Base-by-base conservation (phyloP, 164 flowering plant genomes). In the Magnolia kwangsiensis region DNA sequence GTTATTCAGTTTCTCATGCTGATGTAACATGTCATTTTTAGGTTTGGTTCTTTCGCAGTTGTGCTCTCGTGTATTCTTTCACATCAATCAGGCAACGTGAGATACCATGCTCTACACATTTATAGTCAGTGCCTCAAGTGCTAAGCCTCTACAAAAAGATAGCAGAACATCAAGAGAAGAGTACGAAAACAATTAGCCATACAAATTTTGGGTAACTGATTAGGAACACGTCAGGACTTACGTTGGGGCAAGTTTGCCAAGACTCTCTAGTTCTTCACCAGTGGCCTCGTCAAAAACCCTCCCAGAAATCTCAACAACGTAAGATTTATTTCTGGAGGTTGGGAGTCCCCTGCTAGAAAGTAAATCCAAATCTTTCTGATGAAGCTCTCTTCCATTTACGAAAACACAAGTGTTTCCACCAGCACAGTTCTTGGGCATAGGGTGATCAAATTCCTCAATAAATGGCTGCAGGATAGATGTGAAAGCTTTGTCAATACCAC, bases 191-290 rank as follows among this genome's bases (percentile, higher is more conserved):
- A 37, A 37, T 20, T 24, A 65, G 20, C 20, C 7, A 7, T 23
- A 8, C 1, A 8, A 21, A 65, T 16, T n/a, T 5, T 65, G 27
- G 5, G 9, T 24, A 24, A 29, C 65, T 20, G 7, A 61, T 63
- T 63, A n/a, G 4, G 65, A n/a, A 21, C 20, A 19, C 13, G 14
- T 65, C 21, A 23, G 8, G 71, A 74, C 95, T 90, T 89, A 96
- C 99, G 99, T 92, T 20, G 98, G 99, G 14, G 99, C 99, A 76
- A 96, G 94, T 85, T 86, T 94, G 73, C 99, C 98, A 63, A 96
- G 96, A 81, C 88, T 68, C 19, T 88, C 93, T n/a, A 96, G 90
- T 81, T 87, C 93, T 82, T 90, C 94, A 16, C 92, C 91, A 49
- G 96, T 78, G 72, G 91, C 90, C 74, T 86, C 91, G 78, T 96